phyloP scores from a whole-genome alignment of 768 basidiomycete species.

The Pleurotus eryngii region DNA sequence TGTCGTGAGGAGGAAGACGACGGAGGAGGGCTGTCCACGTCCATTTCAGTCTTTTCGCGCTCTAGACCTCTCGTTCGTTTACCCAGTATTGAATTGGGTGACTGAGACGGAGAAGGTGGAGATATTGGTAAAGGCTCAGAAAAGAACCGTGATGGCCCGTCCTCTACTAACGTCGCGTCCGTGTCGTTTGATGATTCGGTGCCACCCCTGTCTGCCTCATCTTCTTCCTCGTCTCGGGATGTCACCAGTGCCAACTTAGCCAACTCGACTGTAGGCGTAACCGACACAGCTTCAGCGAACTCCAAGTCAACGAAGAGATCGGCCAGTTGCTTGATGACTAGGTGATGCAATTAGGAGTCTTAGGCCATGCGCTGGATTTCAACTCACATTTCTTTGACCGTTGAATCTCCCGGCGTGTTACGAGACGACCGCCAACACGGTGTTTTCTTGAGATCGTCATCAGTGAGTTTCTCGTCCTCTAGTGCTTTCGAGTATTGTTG shows the following conservation, averaged over 20 bases:
- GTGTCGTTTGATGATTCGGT: slow-evolving; percentile 85
- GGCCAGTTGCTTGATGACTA: slow-evolving; percentile 81
- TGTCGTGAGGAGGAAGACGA: slow-evolving; percentile 19
- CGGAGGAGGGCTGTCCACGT: slow-evolving; percentile 47
- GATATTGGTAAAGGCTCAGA: slow-evolving; percentile 20
- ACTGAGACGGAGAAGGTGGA: slow-evolving; percentile 28
- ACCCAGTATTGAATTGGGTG: slow-evolving; percentile 59
- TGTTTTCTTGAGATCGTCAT: slow-evolving; percentile 80
- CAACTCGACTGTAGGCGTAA: slow-evolving; percentile 82
- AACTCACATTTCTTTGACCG: slow-evolving; percentile 81
- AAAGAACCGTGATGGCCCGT: slow-evolving; percentile 41
- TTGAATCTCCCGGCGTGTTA: slow-evolving; percentile 76
- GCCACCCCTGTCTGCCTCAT: slow-evolving; percentile 66
- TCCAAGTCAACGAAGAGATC: slow-evolving; percentile 78
- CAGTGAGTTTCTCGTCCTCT: slow-evolving; percentile 70
- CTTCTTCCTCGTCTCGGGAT: slow-evolving; percentile 86
- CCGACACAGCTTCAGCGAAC: slow-evolving; percentile 56
- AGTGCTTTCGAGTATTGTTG: slow-evolving; percentile 50
- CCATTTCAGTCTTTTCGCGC: slow-evolving; percentile 44
- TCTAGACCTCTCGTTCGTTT: slow-evolving; percentile 59
- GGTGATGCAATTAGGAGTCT: background rate
- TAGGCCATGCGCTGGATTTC: background rate
- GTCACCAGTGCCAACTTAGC: slow-evolving; percentile 91
- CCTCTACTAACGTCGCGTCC: slow-evolving; percentile 86
- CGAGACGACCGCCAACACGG: slow-evolving; percentile 83